Base-by-base conservation (phyloP, 2,329 filamentous ascomycete species). In the Moelleriella libera region DNA sequence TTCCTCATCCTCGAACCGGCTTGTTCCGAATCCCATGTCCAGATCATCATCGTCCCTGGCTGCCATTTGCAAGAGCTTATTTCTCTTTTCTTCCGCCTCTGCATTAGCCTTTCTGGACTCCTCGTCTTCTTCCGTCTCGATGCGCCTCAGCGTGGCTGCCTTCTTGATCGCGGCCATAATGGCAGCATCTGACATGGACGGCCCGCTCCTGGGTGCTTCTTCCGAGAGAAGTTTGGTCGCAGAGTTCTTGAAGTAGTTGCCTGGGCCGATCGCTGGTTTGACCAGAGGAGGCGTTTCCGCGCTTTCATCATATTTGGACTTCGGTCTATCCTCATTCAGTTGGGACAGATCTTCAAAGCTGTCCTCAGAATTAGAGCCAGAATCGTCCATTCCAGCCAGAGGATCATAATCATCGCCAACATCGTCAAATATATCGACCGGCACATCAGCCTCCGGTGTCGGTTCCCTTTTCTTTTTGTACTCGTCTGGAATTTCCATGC, bases 21-120 rank as follows among this genome's bases (percentile, higher is more conserved):
- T 92, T 21, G 82, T 86, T 34, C 92, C 92, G 59, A 98, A 97
- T 50, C 89, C 90, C 72, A 97, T 78, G 59, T 98, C 92, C 67
- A 98, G 76, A 65, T 98, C 90, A 49, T 90, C 82, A 44, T 88
- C 80, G 60, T 97, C 90, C 44, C 89, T 78, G 54, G 85, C 83
- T 48, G 81, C 78, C 50, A 75, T 75, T 55, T 82, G 71, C 5
- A 96, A 70, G 69, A 96, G 84, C 53, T 78, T 83, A 62, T 80
- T 83, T 46, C 82, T 78, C 6, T 83, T 81, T 45, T 81, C 80
- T 52, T 83, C 76, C 51, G 80, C 77, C 2, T 78, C 78, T 55
- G 65, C 68, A 5, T 69, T 69, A 46, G 68, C 68, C 50, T 66
- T 57, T 5, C 43, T 37, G 21, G 47, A 34, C n/a, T 63, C 63